A percentile compares a stretch with the other conserved stretches of the same genome.
Conservation (phyloP, 768 basidiomycete genomes). For the Hygrocybe coccinea region DNA sequence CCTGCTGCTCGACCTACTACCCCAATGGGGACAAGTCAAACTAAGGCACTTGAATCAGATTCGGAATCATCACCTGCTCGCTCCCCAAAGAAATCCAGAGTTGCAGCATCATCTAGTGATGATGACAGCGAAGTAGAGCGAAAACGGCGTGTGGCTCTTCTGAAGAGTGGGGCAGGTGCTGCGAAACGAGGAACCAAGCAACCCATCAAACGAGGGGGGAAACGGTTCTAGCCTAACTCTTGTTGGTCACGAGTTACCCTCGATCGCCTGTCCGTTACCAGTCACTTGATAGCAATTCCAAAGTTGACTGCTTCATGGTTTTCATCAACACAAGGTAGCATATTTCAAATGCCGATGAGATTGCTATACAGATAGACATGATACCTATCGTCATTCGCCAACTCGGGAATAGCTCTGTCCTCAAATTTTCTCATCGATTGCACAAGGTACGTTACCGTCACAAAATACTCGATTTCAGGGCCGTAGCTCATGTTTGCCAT, state of each 20-base stretch:
- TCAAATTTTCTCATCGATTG: too few relatives aligned
- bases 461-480: too few relatives aligned
- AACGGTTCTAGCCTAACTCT: slow-evolving; percentile 50
- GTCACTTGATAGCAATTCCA: not conserved
- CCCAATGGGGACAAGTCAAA: slow-evolving; percentile 18
- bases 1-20: slow-evolving; percentile 11
- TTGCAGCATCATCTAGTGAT: slow-evolving; percentile 39
- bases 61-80: slow-evolving; percentile 51
- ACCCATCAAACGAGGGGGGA: slow-evolving; percentile 71
- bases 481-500: too few relatives aligned
- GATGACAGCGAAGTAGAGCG: slow-evolving; percentile 58
- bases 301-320: not conserved
- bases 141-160: slow-evolving; percentile 38
- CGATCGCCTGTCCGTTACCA: not conserved
- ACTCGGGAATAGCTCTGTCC: too few relatives aligned
- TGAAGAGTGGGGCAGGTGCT: slow-evolving; percentile 35
- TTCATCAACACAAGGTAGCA: not conserved
- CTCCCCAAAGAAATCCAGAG: slow-evolving; percentile 49
- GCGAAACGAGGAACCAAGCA: slow-evolving; percentile 56
- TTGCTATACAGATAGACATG: not conserved
- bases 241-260: not conserved
- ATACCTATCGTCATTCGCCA: not conserved
- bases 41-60: slow-evolving; percentile 34
- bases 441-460: too few relatives aligned
- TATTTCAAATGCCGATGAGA: not conserved